phyloP scores from a whole-genome alignment of 2,329 filamentous ascomycete species.

The Sarocladium oryzae region DNA sequence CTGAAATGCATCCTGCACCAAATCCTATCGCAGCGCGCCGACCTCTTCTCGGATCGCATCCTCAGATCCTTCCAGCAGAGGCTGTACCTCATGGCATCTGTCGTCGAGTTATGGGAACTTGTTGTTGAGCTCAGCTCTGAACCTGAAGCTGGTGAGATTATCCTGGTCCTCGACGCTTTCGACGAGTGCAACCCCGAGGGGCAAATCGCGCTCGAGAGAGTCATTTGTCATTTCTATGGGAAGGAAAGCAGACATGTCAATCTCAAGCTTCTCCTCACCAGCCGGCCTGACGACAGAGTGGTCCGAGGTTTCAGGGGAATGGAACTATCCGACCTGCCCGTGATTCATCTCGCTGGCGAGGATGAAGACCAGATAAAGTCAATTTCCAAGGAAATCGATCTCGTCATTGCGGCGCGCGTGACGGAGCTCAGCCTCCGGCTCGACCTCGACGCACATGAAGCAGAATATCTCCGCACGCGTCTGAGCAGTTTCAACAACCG shows the following conservation, averaged over 20 bases:
- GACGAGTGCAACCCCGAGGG: too few relatives aligned
- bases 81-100: too few relatives aligned
- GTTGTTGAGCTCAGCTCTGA: conserved; percentile 10
- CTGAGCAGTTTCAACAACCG: conserved; percentile 14
- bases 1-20: conserved; percentile 30
- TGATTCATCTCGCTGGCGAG: conserved; percentile 17
- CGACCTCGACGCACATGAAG: conserved; percentile 10
- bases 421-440: conserved; percentile 3
- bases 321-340: conserved; percentile 1
- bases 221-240: conserved; percentile 20
- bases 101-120: too few relatives aligned
- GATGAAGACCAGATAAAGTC: conserved; percentile 10
- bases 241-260: conserved; percentile 12
- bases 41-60: conserved; percentile 24
- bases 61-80: conserved; percentile 24
- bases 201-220: too few relatives aligned
- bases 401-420: conserved; percentile 14
- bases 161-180: conserved; percentile 33
- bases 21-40: too few relatives aligned
- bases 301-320: conserved; percentile 13
- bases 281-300: conserved; percentile 22
- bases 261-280: conserved; percentile 31
- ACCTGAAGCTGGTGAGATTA: conserved; percentile 20
- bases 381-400: conserved; percentile 18
- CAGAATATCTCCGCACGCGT: conserved; percentile 10